Evolutionary conservation across 2,329 filamentous ascomycete genomes (phyloP).

Genomic region (Paradendryphiella salina): DNA sequence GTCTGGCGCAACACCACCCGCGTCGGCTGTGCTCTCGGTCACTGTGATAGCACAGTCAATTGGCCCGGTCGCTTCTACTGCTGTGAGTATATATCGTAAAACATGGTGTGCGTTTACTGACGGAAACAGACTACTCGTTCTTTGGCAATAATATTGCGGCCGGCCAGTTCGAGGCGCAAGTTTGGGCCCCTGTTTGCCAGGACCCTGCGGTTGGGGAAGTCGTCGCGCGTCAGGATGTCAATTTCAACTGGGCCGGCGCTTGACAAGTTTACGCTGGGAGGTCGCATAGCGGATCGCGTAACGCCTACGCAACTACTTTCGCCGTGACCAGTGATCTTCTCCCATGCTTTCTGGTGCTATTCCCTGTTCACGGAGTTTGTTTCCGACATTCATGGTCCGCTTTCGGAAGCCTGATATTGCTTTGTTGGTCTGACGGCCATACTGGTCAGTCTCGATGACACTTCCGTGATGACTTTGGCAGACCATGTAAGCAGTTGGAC

Average conservation of each 20-base stretch:
- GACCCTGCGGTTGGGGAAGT: conserved; percentile 27
- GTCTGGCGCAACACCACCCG: conserved; percentile 45
- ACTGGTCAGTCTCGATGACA: not conserved
- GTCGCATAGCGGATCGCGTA: not conserved
- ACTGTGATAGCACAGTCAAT: conserved; percentile 28
- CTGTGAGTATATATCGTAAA: conserved; percentile 31
- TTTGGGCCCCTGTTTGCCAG: conserved; percentile 38
- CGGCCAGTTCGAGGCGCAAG: conserved; percentile 37
- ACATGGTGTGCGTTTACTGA: conserved; percentile 11
- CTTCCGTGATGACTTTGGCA: not conserved
- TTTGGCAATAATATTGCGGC: conserved; percentile 40
- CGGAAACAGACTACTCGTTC: conserved; percentile 35
- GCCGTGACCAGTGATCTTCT: not conserved
- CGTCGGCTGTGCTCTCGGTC: conserved; percentile 43
- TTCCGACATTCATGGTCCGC: not conserved
- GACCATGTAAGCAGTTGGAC: not conserved
- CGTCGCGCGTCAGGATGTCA: conserved; percentile 17
- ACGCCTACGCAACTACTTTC: conserved; percentile 3
- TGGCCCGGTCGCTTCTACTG: conserved; percentile 44
- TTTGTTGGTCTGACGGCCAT: not conserved
- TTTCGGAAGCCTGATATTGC: not conserved
- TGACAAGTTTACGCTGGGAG: not conserved
- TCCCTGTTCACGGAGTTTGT: not conserved
- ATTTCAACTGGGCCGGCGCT: conserved; percentile 23
- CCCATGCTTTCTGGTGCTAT: not conserved